phyloP scores from a whole-genome alignment of 139 green algal genomes.

The Picochlorum sp. region DNA sequence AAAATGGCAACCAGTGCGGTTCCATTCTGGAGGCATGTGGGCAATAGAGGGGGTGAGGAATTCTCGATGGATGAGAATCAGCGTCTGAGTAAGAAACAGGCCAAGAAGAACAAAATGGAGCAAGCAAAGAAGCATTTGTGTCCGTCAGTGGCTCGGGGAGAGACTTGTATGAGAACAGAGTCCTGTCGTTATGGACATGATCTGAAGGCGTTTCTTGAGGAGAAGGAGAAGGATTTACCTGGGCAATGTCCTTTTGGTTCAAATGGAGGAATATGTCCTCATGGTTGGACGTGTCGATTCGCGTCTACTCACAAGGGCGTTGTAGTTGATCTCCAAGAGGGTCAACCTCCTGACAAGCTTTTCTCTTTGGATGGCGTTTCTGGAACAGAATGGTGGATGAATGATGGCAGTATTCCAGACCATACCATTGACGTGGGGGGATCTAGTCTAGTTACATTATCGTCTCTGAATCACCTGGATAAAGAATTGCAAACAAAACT shows the following conservation, averaged over 20 bases:
- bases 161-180: conserved; percentile 41
- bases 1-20: too few relatives aligned
- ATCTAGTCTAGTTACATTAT: background rate
- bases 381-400: conserved; percentile 8
- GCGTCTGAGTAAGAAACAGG: too few relatives aligned
- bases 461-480: background rate
- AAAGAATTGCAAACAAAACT: conserved; percentile 3
- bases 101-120: too few relatives aligned
- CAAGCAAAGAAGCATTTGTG: background rate
- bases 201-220: conserved; percentile 37
- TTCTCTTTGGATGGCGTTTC: background rate
- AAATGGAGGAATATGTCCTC: conserved; percentile 25
- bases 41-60: too few relatives aligned
- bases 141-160: background rate
- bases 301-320: conserved; percentile 34
- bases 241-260: conserved; percentile 58
- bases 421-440: background rate
- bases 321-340: conserved; percentile 5
- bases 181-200: conserved; percentile 73
- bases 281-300: conserved; percentile 57
- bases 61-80: too few relatives aligned
- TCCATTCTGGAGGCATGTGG: too few relatives aligned
- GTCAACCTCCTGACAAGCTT: background rate
- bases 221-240: conserved; percentile 60
- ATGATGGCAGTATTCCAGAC: conserved; percentile 1